Percentiles rank a stretch among this genome's conserved stretches.
phyloP scores from a whole-genome alignment of 2,329 filamentous ascomycete species.

The Massarina eburnea region DNA sequence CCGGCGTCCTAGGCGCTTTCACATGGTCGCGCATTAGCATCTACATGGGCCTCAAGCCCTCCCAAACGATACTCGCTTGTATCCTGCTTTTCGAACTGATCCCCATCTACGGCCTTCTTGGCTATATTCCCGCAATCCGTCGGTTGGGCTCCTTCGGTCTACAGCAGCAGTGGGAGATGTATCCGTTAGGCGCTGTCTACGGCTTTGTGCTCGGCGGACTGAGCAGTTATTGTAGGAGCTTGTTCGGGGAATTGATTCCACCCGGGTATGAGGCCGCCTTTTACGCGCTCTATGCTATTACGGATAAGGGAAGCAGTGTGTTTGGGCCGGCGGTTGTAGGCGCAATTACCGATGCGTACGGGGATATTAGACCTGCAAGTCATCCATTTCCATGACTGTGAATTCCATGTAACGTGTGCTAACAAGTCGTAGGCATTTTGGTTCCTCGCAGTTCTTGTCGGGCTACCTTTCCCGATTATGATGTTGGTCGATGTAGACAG shows the following conservation, averaged over 20 bases:
- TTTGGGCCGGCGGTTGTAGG: conserved; percentile 95
- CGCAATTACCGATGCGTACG: conserved; percentile 75
- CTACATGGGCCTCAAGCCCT: conserved; percentile 68
- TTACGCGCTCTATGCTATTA: conserved; percentile 95
- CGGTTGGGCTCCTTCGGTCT: conserved; percentile 76
- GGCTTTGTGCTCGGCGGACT: conserved; percentile 93
- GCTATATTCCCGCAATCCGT: conserved; percentile 79
- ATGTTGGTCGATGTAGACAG: conserved; percentile 79
- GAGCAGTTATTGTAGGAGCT: conserved; percentile 84
- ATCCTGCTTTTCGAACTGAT: conserved; percentile 90
- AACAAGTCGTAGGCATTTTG: conserved; percentile 67
- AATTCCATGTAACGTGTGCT: background rate
- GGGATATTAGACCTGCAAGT: conserved; percentile 51
- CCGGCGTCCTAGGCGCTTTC: conserved; percentile 85
- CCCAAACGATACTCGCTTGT: conserved; percentile 89
- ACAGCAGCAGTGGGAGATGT: conserved; percentile 98
- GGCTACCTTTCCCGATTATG: conserved; percentile 80
- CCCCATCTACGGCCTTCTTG: conserved; percentile 84
- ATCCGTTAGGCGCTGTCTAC: conserved; percentile 84
- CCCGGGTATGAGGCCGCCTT: conserved; percentile 94
- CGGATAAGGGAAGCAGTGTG: conserved; percentile 91
- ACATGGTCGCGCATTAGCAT: conserved; percentile 81
- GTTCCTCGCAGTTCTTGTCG: conserved; percentile 85
- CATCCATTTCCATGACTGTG: background rate
- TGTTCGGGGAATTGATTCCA: conserved; percentile 92